Percentiles rank a stretch among this genome's conserved stretches.
Evolutionary conservation across 2,329 filamentous ascomycete genomes (phyloP).

Genomic region (Aureobasidium namibiae): DNA sequence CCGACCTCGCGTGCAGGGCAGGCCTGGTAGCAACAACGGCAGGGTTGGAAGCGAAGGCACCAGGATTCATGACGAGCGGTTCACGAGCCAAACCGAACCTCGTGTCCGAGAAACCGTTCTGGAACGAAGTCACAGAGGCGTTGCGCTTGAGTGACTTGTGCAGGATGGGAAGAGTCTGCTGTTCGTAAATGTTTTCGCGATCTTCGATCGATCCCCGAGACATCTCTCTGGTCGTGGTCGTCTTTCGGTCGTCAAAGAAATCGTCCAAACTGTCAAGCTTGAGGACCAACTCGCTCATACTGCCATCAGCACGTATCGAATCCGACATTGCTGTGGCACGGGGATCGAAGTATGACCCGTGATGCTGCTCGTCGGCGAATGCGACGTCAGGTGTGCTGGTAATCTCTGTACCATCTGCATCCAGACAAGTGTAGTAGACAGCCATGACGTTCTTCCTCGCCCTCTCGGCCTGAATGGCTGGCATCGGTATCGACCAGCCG

Average conservation of each 20-base stretch:
- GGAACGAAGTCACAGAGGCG: constrained; percentile 66
- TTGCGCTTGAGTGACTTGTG: constrained; percentile 70
- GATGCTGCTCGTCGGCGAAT: constrained; percentile 73
- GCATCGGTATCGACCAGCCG: constrained; percentile 92
- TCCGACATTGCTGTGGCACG: constrained; percentile 88
- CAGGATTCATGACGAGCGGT: constrained; percentile 47
- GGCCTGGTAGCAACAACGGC: constrained; percentile 45
- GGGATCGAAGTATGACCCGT: constrained; percentile 64
- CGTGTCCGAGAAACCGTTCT: constrained; percentile 76
- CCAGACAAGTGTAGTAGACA: constrained; percentile 85
- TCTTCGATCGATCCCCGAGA: constrained; percentile 39
- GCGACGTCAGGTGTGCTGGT: constrained; percentile 77
- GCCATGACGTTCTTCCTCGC: constrained; percentile 91
- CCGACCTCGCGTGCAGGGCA: constrained; percentile 67
- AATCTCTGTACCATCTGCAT: constrained; percentile 43
- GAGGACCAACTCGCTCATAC: constrained; percentile 72
- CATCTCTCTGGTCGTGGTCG: constrained; percentile 17
- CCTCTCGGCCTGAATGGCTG: constrained; percentile 76
- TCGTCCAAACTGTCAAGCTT: constrained; percentile 47
- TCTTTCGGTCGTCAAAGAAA: constrained; percentile 43
- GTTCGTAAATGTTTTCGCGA: constrained; percentile 79
- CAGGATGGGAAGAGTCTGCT: constrained; percentile 83
- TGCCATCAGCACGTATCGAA: constrained; percentile 54
- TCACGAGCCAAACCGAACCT: constrained; percentile 45
- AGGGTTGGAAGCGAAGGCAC: constrained; percentile 40